phyloP scores from a whole-genome alignment of 75 land plant species.

The Gnetum montanum region DNA sequence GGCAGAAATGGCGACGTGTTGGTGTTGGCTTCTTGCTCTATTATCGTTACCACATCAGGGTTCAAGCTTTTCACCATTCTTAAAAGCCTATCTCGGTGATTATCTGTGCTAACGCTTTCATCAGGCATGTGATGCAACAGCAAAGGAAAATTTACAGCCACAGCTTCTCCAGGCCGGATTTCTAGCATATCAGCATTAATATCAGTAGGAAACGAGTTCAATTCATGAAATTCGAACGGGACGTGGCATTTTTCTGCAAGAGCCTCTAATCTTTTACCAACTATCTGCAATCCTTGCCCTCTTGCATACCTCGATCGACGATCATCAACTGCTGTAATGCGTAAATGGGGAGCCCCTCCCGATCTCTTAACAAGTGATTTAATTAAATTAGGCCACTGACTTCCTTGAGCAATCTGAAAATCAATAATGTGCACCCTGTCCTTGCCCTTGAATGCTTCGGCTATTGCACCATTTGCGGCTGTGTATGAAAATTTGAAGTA shows the following conservation, averaged over 20 bases:
- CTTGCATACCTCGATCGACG: slow-evolving; percentile 21
- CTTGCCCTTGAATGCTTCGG: slow-evolving; percentile 50
- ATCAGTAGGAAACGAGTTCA: slow-evolving; percentile 25
- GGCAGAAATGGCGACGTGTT: slow-evolving; percentile 49
- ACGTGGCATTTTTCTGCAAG: slow-evolving; percentile 30
- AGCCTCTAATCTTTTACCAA: slow-evolving; percentile 28
- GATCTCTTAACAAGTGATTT: slow-evolving; percentile 51
- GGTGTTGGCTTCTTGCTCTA: slow-evolving; percentile 67
- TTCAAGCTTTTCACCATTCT: slow-evolving; percentile 35
- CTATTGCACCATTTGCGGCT: slow-evolving; percentile 71
- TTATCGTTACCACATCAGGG: slow-evolving; percentile 46
- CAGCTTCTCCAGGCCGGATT: slow-evolving; percentile 40
- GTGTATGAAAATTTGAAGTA: slow-evolving; percentile 61
- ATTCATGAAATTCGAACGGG: slow-evolving; percentile 31
- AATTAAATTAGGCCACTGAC: slow-evolving; percentile 50
- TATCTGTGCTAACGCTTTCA: slow-evolving; percentile 47
- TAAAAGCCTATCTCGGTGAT: slow-evolving; percentile 46
- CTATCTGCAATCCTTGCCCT: slow-evolving; percentile 24
- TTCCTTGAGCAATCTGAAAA: slow-evolving; percentile 59
- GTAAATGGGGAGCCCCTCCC: slow-evolving; percentile 43
- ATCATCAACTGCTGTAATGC: slow-evolving; percentile 51
- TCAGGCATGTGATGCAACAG: slow-evolving; percentile 65
- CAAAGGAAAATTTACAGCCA: slow-evolving; percentile 52
- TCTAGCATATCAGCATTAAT: slow-evolving; percentile 38
- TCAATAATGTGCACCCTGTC: slow-evolving; percentile 50